Evolutionary conservation across 2,329 filamentous ascomycete species (phyloP), one percentile per base, ranked within the genome.

Genomic region (Penicillium palitans): DNA sequence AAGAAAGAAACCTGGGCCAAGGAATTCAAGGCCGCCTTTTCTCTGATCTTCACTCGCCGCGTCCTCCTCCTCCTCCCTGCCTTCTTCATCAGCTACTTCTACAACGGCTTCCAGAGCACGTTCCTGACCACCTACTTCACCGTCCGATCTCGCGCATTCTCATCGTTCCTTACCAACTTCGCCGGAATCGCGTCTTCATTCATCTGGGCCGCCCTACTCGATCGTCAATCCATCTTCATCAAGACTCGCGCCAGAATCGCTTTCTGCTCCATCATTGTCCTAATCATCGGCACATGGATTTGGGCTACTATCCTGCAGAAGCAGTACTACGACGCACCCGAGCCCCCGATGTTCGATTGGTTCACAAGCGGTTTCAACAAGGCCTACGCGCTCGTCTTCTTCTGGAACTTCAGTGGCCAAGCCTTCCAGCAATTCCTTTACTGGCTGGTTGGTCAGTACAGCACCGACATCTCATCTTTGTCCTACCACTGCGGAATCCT

Each of bases 11-110:
- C 57, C 6, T 67, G 65, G 65, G 58, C 35, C 31, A 63, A 63
- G 12, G 65, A 67, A 19, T 66, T 67, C 59, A 64, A 64, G 46
- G 64, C 65, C 17, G 65, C 58, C 5, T 12, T 67, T 13, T 60
- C 58, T 17, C 41, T 67, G 46, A 55, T 67, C 44, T 52, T 53
- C 27, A 67, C 62, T 10, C 62, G 65, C 27, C 65, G 65, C 2
- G 62, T 67, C 5, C 56, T 67, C 12, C 57, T 67, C 2, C 61
- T 70, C 1, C 57, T 70, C 5, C 68, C 68, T 0, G 55, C 67
- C 2, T 69, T 70, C 58, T 70, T 70, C 61, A 69, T 69, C 62
- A 70, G 68, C 45, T 69, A 69, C 56, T 70, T 70, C 62, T 70
- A 68, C 59, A 69, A 70, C 52, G 68, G 64, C 33, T 70, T 70